A percentile compares a stretch with the other conserved stretches of the same genome.
Evolutionary conservation across 148 eudicot genomes (phyloP).

Genomic region (Vaccinium corymbosum): DNA sequence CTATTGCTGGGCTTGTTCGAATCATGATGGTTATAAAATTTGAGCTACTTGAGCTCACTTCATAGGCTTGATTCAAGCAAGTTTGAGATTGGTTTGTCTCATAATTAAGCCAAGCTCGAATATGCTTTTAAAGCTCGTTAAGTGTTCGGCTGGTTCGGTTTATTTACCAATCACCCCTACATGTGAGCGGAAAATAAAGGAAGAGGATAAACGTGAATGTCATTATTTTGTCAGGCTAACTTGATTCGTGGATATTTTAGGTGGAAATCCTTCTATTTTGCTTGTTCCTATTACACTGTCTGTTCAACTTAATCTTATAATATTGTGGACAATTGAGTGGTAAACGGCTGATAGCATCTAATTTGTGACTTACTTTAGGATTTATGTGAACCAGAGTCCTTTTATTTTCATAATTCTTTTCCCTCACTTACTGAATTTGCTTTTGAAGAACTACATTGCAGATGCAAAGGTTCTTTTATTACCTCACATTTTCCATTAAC

Average conservation of each 20-base stretch:
- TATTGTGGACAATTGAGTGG: neutral
- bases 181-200: neutral
- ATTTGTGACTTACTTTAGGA: neutral
- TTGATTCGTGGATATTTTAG: neutral
- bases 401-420: neutral
- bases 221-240: neutral
- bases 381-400: neutral
- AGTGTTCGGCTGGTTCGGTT: neutral
- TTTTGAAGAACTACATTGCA: conserved; percentile 10
- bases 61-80: neutral
- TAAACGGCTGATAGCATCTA: neutral
- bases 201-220: neutral
- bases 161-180: neutral
- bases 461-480: neutral
- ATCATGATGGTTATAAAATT: neutral
- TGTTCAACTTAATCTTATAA: neutral
- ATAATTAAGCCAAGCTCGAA: neutral
- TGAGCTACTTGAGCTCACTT: neutral
- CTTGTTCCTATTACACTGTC: neutral
- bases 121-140: neutral
- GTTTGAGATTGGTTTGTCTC: neutral
- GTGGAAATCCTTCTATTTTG: neutral
- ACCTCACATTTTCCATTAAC: neutral
- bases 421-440: neutral
- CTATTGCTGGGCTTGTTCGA: neutral